These are phyloP conservation scores for Xylariaceae sp. DNA, from an alignment of 2,329 filamentous ascomycete species.

Conservation along the genomic window DNA sequence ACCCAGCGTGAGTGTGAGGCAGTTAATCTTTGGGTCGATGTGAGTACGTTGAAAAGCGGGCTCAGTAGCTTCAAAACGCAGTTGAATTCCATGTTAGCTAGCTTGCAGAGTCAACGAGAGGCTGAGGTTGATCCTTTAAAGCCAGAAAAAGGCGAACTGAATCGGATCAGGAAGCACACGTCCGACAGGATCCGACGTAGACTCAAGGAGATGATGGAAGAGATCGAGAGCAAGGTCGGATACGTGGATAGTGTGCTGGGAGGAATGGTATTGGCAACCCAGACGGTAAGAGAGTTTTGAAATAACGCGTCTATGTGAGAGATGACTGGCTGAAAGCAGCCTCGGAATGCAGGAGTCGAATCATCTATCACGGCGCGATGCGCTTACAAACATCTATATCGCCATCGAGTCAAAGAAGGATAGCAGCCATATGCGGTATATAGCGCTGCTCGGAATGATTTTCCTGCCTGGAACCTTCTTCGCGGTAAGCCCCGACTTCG, in stretches of 20 bases:
- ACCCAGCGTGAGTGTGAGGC: conserved; percentile 16
- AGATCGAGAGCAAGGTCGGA: conserved; percentile 15
- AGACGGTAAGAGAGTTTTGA: conserved; percentile 13
- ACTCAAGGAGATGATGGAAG: conserved; percentile 16
- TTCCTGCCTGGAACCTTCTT: conserved; percentile 24
- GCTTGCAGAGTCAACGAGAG: not conserved
- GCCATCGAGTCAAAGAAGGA: conserved; percentile 18
- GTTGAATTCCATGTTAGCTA: conserved; percentile 9
- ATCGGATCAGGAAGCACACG: not conserved
- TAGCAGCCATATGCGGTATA: conserved; percentile 18
- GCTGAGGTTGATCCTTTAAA: not conserved
- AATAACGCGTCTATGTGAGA: not conserved
- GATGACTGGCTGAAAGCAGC: not conserved
- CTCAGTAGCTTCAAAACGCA: conserved; percentile 11
- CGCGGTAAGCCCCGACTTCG: conserved; percentile 14
- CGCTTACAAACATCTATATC: conserved; percentile 13
- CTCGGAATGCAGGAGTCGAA: conserved; percentile 17
- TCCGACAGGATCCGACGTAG: conserved; percentile 7
- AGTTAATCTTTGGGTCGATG: conserved; percentile 13
- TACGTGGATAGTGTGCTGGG: conserved; percentile 11
- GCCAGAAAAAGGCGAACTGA: not conserved
- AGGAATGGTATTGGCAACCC: conserved; percentile 14
- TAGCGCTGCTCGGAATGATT: conserved; percentile 18
- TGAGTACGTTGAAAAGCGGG: conserved; percentile 18
- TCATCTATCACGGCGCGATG: conserved; percentile 15